phyloP scores from a whole-genome alignment of 2,329 filamentous ascomycete genomes.

The Bipolaris victoriae region DNA sequence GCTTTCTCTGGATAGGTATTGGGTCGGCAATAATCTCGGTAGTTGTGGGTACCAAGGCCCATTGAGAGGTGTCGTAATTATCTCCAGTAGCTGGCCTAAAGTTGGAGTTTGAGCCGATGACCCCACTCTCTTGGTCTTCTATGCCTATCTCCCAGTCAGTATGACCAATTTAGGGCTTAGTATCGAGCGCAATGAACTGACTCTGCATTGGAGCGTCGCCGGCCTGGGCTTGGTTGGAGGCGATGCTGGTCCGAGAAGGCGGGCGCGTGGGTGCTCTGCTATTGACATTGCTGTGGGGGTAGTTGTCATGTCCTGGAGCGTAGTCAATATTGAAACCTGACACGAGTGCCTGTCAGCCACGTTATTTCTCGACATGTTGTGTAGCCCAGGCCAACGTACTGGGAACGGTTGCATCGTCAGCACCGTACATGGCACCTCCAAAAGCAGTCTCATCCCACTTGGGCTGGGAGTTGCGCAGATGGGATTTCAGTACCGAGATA shows the following conservation, averaged over 20 bases:
- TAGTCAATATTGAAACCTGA: constrained; percentile 47
- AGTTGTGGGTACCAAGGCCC: constrained; percentile 62
- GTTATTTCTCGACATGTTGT: constrained; percentile 5
- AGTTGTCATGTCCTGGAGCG: constrained; percentile 38
- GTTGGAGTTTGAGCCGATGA: constrained; percentile 52
- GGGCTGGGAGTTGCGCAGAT: constrained; percentile 30
- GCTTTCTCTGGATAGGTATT: constrained; percentile 55
- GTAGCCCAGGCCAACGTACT: constrained; percentile 32
- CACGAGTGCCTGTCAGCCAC: constrained; percentile 22
- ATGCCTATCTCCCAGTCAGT: constrained; percentile 39
- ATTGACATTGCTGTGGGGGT: constrained; percentile 38
- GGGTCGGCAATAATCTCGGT: constrained; percentile 61
- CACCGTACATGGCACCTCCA: constrained; percentile 39
- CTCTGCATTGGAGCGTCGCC: constrained; percentile 44
- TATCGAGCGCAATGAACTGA: constrained; percentile 23
- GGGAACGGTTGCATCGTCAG: constrained; percentile 31
- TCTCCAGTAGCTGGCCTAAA: constrained; percentile 63
- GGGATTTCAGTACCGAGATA: constrained; percentile 22
- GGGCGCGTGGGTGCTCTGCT: constrained; percentile 47
- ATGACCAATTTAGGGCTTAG: background rate
- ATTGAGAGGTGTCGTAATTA: constrained; percentile 60
- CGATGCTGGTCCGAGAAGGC: constrained; percentile 42
- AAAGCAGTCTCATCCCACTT: constrained; percentile 44
- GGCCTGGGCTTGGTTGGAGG: constrained; percentile 38
- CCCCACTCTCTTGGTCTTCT: constrained; percentile 61